Evolutionary conservation across 2,329 filamentous ascomycete species (phyloP).

Genomic region (Fusarium algeriense): DNA sequence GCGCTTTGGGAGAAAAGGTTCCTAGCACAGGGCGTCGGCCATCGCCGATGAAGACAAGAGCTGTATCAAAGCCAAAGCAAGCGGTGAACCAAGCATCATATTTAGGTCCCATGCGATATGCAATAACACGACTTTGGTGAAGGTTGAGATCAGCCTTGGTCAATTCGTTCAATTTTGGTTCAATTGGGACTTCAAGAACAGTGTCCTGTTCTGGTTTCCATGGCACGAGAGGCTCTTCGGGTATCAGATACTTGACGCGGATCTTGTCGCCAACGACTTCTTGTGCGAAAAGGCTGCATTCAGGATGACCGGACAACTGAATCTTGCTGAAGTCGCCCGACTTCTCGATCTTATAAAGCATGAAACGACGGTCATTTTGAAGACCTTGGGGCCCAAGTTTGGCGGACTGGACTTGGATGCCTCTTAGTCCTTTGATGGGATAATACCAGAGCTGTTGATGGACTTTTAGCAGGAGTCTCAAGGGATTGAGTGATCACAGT

Average conservation of each 20-base stretch:
- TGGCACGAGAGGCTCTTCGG: slow-evolving; percentile 56
- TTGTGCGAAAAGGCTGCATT: slow-evolving; percentile 74
- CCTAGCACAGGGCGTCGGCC: slow-evolving; percentile 72
- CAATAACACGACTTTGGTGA: slow-evolving; percentile 68
- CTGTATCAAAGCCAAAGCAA: slow-evolving; percentile 71
- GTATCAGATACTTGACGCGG: slow-evolving; percentile 58
- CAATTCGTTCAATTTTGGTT: slow-evolving; percentile 62
- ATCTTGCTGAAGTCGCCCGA: slow-evolving; percentile 65
- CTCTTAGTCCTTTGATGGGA: slow-evolving; percentile 79
- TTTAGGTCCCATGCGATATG: slow-evolving; percentile 71
- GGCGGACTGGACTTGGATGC: slow-evolving; percentile 65
- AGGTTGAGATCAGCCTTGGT: slow-evolving; percentile 66
- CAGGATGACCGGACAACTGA: slow-evolving; percentile 68
- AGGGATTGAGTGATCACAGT: background rate
- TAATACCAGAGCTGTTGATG: slow-evolving; percentile 71
- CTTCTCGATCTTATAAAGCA: slow-evolving; percentile 69
- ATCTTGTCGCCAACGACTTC: slow-evolving; percentile 59
- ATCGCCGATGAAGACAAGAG: slow-evolving; percentile 74
- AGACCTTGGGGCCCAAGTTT: slow-evolving; percentile 72
- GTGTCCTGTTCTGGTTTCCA: slow-evolving; percentile 52
- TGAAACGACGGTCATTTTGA: slow-evolving; percentile 75
- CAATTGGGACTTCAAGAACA: slow-evolving; percentile 67
- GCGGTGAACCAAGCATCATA: slow-evolving; percentile 76
- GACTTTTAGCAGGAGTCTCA: slow-evolving; percentile 7
- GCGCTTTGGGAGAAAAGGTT: slow-evolving; percentile 58